phyloP scores from a whole-genome alignment of 805 yeast species.

The Wickerhamomyces canadensis region DNA sequence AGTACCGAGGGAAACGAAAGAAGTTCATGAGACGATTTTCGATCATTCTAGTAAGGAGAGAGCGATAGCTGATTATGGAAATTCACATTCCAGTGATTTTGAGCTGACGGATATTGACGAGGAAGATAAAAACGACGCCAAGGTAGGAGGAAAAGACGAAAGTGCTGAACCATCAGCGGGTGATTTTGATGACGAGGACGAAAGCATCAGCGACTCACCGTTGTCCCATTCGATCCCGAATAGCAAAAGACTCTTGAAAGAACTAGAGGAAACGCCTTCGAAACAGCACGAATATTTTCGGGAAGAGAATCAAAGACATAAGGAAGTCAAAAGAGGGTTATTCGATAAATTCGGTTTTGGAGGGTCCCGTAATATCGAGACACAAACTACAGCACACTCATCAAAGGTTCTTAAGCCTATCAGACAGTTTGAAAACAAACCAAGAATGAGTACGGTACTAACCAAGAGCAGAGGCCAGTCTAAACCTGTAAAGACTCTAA shows the following conservation, averaged over 20 bases:
- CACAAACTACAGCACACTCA: not conserved
- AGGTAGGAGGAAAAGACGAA: not conserved
- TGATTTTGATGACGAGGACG: not conserved
- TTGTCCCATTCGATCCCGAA: too few species aligned
- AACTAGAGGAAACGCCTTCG: not conserved
- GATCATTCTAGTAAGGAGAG: too few species aligned
- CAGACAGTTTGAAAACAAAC: constrained; percentile 7
- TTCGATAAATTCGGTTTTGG: constrained; percentile 1
- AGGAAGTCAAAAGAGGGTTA: not conserved
- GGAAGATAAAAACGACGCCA: not conserved
- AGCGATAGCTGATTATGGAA: too few species aligned
- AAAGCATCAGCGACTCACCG: too few species aligned
- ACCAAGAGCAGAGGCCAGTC: constrained; percentile 9
- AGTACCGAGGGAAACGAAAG: too few species aligned
- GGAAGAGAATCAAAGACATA: too few species aligned
- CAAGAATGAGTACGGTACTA: not conserved
- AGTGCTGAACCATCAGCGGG: not conserved
- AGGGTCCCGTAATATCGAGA: too few species aligned
- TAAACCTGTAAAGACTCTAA: constrained; percentile 6
- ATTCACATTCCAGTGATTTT: constrained; percentile 18
- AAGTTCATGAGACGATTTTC: too few species aligned
- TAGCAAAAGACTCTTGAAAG: not conserved
- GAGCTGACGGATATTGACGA: constrained; percentile 23
- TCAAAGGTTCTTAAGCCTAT: not conserved
- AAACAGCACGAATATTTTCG: too few species aligned